Evolutionary conservation across 108 stramenopile genomes (phyloP), one percentile per base, ranked within the genome.

Genomic region (Cyclotella baltica): DNA sequence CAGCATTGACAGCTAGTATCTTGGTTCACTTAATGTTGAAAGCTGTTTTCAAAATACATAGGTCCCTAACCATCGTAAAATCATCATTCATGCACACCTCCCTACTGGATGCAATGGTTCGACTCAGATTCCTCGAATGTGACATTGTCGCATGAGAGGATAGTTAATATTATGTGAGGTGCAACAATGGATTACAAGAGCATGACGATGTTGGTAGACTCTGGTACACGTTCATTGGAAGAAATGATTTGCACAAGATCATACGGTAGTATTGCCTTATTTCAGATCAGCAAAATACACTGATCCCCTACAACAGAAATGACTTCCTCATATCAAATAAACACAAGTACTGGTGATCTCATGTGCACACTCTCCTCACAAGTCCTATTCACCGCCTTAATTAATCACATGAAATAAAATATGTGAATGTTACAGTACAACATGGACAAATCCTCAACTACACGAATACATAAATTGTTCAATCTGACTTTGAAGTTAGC

Each of bases 121-220:
- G 40, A 5, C 35, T n/a, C 11, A 3, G 35, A 22, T 67, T 40
- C 27, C 65, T 37, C 6, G 38, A 43, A 4, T 43, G 18, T 19
- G 25, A 67, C 15, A 19, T 67, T 23, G 18, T 69, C 50, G 9
- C 27, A 48, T 36, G 28, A 51, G 5, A 4, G 51, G 48, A n/a
- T n/a, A n/a, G n/a, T n/a, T n/a, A n/a, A n/a, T n/a, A n/a, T n/a
- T n/a, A n/a, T n/a, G n/a, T n/a, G n/a, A n/a, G n/a, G n/a, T 20
- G n/a, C 9, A 4, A 25, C 6, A 50, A 52, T 53, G 68, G 68
- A 4, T 19, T 69, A 9, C 68, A 69, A 52, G 68, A 48, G 4
- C 28, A 51, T 15, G 28, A 52, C 10, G 28, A 50, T 20, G 29
- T 52, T n/a, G 68, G 68, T 10, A 22, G 50, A 19, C 4, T 48